Conservation (phyloP, 1,139 yeast genomes). For the Candida sanyaensis region DNA sequence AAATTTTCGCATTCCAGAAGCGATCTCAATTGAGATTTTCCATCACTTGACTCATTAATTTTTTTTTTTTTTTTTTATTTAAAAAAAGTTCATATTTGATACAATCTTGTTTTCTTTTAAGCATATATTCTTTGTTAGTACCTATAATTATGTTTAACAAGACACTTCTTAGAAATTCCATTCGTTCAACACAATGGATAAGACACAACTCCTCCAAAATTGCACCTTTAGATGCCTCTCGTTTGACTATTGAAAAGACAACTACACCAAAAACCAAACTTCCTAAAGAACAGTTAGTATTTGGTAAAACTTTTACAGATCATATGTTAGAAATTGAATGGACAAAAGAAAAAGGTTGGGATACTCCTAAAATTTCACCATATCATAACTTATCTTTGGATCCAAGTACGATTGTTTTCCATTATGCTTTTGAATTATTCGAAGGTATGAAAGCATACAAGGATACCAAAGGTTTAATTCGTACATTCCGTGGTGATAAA, state of each 20-base stretch:
- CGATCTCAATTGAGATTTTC: too few species aligned
- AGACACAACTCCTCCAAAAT: slow-evolving; percentile 9
- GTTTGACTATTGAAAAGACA: slow-evolving; percentile 59
- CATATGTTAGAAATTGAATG: slow-evolving; percentile 92
- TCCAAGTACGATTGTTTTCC: slow-evolving; percentile 89
- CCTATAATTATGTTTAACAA: background rate
- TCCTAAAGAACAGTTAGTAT: slow-evolving; percentile 75
- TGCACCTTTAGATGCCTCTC: slow-evolving; percentile 60
- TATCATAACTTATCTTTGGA: slow-evolving; percentile 75
- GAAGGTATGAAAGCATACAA: slow-evolving; percentile 97
- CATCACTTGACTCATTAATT: background rate
- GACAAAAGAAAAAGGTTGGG: slow-evolving; percentile 82
- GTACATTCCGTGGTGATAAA: slow-evolving; percentile 88
- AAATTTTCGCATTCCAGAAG: too few species aligned
- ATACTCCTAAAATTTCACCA: slow-evolving; percentile 78
- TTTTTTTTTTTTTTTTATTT: background rate
- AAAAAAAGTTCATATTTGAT: background rate
- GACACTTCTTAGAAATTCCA: slow-evolving; percentile 1
- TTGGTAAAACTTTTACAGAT: slow-evolving; percentile 86
- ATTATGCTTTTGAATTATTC: slow-evolving; percentile 91
- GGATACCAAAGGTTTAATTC: slow-evolving; percentile 62
- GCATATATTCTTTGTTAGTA: background rate
- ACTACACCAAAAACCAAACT: slow-evolving; percentile 64
- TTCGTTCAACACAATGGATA: background rate
- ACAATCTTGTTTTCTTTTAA: background rate